Base-by-base conservation (phyloP, 2,329 filamentous ascomycete genomes). In the Nemania sp. region DNA sequence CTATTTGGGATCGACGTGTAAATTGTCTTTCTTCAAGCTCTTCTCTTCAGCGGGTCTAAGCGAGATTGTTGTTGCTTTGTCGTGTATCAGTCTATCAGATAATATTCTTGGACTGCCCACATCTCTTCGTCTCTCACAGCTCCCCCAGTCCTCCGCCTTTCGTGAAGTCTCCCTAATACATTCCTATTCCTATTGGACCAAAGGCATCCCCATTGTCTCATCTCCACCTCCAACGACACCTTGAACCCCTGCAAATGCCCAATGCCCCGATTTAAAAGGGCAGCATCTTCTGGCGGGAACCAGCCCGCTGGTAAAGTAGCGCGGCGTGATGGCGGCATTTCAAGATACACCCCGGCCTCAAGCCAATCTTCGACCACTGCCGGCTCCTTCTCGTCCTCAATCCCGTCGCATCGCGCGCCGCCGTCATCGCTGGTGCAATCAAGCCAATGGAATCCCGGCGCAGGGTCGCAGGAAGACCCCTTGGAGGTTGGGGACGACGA, bases 401-500 rank as follows among this genome's bases (percentile, higher is more conserved):
- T 45, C 12, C 45, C 57, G 10, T 60, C 55, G 13, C 54, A 54
- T 34, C n/a, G 34, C 10, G 18, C 60, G 10, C 62, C 62, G 29
- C 50, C 67, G 7, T 71, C 67, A 6, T 68, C 68, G 40, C 47
- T 60, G 7, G 25, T 29, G 7, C 25, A 29, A 29, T 29, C 63
- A 17, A 56, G 56, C 18, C 68, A 62, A 46, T 17, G 49, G 1
- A 13, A 42, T 5, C 57, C 49, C 5, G 57, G 63, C 15, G 58
- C 65, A n/a, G 25, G 25, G 25, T 67, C 65, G 64, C 35, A 47
- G 13, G 60, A 64, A n/a, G 67, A 68, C n/a, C n/a, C 42, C 11
- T 71, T 72, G 46, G 69, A 72, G 11, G 78, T 81, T 37, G 74
- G 75, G 3, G 78, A 80, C 49, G 68, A 39, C 13, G 48, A n/a